Base-by-base conservation (phyloP, 768 basidiomycete species). In the Daedalea quercina region DNA sequence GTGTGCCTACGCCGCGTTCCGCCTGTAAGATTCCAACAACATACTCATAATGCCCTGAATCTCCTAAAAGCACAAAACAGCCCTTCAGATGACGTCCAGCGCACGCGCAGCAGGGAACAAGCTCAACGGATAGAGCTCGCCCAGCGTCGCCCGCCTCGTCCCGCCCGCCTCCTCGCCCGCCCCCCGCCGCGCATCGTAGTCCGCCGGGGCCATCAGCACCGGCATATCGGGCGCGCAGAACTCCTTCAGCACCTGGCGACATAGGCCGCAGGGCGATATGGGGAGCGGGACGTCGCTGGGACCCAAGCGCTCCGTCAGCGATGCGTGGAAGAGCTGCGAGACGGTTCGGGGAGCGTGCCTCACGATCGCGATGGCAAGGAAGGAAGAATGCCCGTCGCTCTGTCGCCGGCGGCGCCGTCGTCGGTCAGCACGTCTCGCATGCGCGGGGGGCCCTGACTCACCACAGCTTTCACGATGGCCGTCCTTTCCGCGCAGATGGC, bases 401-500 rank as follows among this genome's bases (percentile, higher is more conserved):
- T 93, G 25, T 2, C 17, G 42, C 22, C 9, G 9, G 41, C 13
- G 11, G 47, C n/a, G n/a, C n/a, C n/a, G n/a, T n/a, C 13, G 34
- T 22, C 41, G 23, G 35, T 24, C 13, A 31, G 12, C 33, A 9
- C 4, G 25, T 11, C n/a, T 49, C 19, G 20, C 8, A 31, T 8
- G 52, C 13, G 19, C 23, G 35, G 28, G 47, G 28, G 33, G 35
- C 17, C n/a, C n/a, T n/a, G 1, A 75, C 90, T 67, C 56, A 94
- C 93, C n/a, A 87, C 82, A 25, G 91, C 94, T 67, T 95, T 95
- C 19, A 92, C 86, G 48, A 98, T 73, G 0, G 94, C 94, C 0
- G 94, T 95, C 25, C 94, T 76, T 65, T 98, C 94, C 0, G 95
- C 94, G 58, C 94, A 97, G 53, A 96, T 94, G 0, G 87, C 79